A percentile compares a stretch with the other conserved stretches of the same genome.
Conservation (phyloP, 768 basidiomycete species). For the Naganishia antarctica region DNA sequence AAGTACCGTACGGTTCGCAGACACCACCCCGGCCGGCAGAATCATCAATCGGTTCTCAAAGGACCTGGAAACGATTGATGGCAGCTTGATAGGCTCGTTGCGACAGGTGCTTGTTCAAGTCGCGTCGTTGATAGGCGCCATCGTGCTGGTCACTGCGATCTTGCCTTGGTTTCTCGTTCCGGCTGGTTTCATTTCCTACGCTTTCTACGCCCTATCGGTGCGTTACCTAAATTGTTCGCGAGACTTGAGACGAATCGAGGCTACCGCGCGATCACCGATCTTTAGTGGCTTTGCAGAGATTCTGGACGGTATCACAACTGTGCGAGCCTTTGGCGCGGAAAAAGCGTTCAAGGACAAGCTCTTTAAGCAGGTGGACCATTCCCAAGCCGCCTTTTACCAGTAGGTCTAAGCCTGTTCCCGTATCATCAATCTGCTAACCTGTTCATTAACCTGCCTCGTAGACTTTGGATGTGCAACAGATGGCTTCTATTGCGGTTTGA, state of each 20-base stretch:
- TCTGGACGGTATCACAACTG: conserved; percentile 84
- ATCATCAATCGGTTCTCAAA: conserved; percentile 62
- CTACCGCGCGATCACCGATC: conserved; percentile 67
- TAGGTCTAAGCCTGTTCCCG: conserved; percentile 47
- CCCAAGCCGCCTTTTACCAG: conserved; percentile 65
- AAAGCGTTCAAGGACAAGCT: conserved; percentile 62
- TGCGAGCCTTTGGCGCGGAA: conserved; percentile 84
- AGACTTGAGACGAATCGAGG: conserved; percentile 83
- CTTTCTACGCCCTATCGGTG: conserved; percentile 63
- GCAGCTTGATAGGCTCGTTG: conserved; percentile 49
- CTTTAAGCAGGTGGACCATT: conserved; percentile 57
- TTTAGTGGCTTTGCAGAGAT: conserved; percentile 50
- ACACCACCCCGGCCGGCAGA: conserved; percentile 56
- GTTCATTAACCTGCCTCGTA: conserved; percentile 34
- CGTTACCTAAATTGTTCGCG: conserved; percentile 64
- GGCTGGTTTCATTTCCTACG: conserved; percentile 65
- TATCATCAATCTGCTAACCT: neutral
- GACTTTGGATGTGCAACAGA: conserved; percentile 82
- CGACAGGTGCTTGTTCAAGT: conserved; percentile 62
- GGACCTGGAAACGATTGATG: conserved; percentile 86
- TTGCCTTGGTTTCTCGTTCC: conserved; percentile 81
- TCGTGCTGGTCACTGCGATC: conserved; percentile 54
- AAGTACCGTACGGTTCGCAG: conserved; percentile 43
- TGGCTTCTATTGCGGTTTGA: conserved; percentile 84
- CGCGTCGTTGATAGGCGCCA: conserved; percentile 70